Evolutionary conservation across 371 early-diverging fungal species (phyloP), one percentile per base, ranked within the genome.

Genomic region (Rhizopus stolonifer): DNA sequence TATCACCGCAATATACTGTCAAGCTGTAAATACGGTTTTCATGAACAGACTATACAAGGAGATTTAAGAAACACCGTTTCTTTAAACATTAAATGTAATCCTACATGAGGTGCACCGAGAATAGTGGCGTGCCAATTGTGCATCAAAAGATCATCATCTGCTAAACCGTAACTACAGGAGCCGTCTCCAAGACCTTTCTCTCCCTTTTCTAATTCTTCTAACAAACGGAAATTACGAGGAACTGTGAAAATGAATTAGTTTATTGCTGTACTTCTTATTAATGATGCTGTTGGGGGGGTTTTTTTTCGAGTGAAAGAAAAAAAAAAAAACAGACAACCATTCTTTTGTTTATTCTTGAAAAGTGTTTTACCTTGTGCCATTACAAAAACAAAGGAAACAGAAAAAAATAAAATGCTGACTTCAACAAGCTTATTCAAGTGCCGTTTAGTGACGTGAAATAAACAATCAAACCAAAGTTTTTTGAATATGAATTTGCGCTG

Each of bases 151-250:
- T 95, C 97, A 23, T 84, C 79, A 61, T 94, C 88, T 18, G 87
- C 83, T 47, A 98, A 81, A 33, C 98, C 98, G 71, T 96, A 97
- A 67, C 89, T 90, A 74, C 90, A 89, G 36, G 91, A 86, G 13
- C 95, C 95, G 71, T 96, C 96, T 48, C 96, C 95, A 67, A 91
- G 85, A 25, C 94, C 96, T 79, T 96, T 98, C 67, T 98, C 97
- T 52, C 95, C 95, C 69, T 92, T 92, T 71, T 98, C 98, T 36
- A 97, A 86, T 73, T 98, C 98, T 69, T 94, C 96, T 40, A 98
- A 79, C 54, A 98, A 86, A 60, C 91, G 87, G 71, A 98, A 97
- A 76, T 94, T 97, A 58, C 98, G 89, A 52, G 98, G 98, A 60
- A 95, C 92, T 91, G 64, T 18, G 47, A 15, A 36, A 48, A 13